These are phyloP conservation scores for Alternaria sp. DNA, from an alignment of 2,329 filamentous ascomycete genomes.

Conservation along the genomic window DNA sequence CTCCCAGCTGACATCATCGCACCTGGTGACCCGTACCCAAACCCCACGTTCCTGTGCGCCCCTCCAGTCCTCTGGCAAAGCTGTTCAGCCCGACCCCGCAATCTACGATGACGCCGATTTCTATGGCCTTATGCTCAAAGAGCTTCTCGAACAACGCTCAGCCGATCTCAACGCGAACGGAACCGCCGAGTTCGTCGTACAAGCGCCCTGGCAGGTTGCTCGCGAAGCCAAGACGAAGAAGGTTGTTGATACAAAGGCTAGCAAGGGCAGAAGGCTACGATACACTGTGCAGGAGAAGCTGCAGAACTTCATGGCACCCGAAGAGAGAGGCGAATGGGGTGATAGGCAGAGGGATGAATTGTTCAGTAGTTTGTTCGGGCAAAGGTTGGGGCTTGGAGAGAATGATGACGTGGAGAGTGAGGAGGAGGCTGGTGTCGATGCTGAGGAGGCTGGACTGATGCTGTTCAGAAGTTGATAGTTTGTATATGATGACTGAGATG, in stretches of 20 bases:
- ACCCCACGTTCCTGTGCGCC: conserved; percentile 81
- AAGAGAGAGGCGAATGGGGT: conserved; percentile 83
- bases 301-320: conserved; percentile 96
- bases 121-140: conserved; percentile 91
- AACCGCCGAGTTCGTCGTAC: conserved; percentile 59
- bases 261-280: conserved; percentile 91
- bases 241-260: conserved; percentile 90
- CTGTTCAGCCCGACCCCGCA: conserved; percentile 41
- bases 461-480: conserved; percentile 48
- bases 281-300: conserved; percentile 97
- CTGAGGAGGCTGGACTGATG: conserved; percentile 49
- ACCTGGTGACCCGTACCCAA: conserved; percentile 73
- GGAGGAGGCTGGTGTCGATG: conserved; percentile 48
- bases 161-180: conserved; percentile 62
- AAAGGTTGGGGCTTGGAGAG: conserved; percentile 55
- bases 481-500: neutral
- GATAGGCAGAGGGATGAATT: conserved; percentile 76
- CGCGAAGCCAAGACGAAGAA: conserved; percentile 85
- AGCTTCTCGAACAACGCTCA: conserved; percentile 89
- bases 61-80: conserved; percentile 63
- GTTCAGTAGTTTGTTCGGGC: conserved; percentile 61
- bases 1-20: conserved; percentile 74
- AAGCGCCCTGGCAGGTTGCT: conserved; percentile 67
- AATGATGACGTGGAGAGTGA: conserved; percentile 50
- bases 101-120: conserved; percentile 96